Evolutionary conservation across 768 basidiomycete species (phyloP).

Genomic region (Russula sp.): DNA sequence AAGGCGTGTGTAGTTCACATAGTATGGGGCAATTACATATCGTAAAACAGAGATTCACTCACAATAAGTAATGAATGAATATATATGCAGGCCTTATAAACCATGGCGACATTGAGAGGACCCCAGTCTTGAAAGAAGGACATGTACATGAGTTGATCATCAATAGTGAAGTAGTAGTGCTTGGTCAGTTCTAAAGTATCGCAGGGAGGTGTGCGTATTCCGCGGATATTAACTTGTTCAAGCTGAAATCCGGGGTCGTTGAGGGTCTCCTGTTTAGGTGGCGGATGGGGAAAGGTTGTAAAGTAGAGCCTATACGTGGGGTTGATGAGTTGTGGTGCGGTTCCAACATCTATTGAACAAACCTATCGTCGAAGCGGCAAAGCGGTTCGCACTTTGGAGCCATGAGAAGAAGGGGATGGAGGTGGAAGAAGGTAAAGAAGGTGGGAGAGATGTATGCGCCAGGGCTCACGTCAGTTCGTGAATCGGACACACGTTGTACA

Average conservation of each 20-base stretch:
- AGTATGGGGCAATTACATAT: neutral
- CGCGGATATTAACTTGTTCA: slow-evolving; percentile 55
- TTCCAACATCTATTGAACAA: slow-evolving; percentile 19
- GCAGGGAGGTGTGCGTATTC: slow-evolving; percentile 50
- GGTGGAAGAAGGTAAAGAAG: neutral
- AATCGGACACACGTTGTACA: slow-evolving; percentile 12
- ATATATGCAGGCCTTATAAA: slow-evolving; percentile 86
- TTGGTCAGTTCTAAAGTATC: slow-evolving; percentile 66
- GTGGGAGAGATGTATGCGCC: neutral
- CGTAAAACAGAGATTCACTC: slow-evolving; percentile 1
- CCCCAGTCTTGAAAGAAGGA: slow-evolving; percentile 96
- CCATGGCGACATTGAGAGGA: slow-evolving; percentile 86
- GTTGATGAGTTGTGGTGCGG: neutral
- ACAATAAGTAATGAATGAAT: slow-evolving; percentile 69
- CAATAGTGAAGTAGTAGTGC: slow-evolving; percentile 89
- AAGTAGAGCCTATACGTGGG: slow-evolving; percentile 56
- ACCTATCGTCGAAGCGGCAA: slow-evolving; percentile 76
- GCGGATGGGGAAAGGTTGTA: slow-evolving; percentile 77
- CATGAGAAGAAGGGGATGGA: slow-evolving; percentile 26
- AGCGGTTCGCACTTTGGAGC: slow-evolving; percentile 59
- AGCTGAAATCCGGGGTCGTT: slow-evolving; percentile 51
- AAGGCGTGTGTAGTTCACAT: neutral
- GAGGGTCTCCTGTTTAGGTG: slow-evolving; percentile 56
- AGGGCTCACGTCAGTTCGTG: neutral
- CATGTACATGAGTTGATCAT: slow-evolving; percentile 86